Percentiles rank a stretch among this genome's conserved stretches.
phyloP scores from a whole-genome alignment of 2,329 filamentous ascomycete species.

The Trichoderma citrinoviride region DNA sequence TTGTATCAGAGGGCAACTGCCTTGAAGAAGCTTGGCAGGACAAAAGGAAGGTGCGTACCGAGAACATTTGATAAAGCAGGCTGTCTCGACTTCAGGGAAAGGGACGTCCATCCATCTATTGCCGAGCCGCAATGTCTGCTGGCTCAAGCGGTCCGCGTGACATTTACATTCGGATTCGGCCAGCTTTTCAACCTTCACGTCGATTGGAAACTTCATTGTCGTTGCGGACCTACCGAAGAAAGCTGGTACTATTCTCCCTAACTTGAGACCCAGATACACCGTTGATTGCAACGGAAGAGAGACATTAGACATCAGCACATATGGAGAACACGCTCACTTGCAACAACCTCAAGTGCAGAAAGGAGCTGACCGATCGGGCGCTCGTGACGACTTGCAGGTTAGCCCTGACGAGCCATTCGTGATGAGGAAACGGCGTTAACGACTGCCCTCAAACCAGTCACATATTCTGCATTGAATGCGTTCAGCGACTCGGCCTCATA shows the following conservation, averaged over 20 bases:
- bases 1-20: background rate
- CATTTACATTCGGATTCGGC: background rate
- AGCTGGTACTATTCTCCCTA: too few species aligned
- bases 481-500: conserved; percentile 61
- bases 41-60: background rate
- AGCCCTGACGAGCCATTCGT: background rate
- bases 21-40: background rate
- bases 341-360: conserved; percentile 75
- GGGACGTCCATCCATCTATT: background rate
- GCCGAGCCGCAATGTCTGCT: too few species aligned
- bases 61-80: too few species aligned
- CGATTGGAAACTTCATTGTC: background rate
- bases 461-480: conserved; percentile 79
- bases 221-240: background rate
- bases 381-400: conserved; percentile 89
- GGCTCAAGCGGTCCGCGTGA: too few species aligned
- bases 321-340: conserved; percentile 79
- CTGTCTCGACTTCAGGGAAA: background rate
- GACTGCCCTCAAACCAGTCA: conserved; percentile 53
- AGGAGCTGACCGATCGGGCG: conserved; percentile 65
- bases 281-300: too few species aligned
- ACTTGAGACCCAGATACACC: too few species aligned
- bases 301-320: background rate
- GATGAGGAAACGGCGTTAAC: background rate
- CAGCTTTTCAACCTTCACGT: background rate